Evolutionary conservation across 495 filamentous ascomycete species (phyloP).

Genomic region (Trichoderma parareesei): DNA sequence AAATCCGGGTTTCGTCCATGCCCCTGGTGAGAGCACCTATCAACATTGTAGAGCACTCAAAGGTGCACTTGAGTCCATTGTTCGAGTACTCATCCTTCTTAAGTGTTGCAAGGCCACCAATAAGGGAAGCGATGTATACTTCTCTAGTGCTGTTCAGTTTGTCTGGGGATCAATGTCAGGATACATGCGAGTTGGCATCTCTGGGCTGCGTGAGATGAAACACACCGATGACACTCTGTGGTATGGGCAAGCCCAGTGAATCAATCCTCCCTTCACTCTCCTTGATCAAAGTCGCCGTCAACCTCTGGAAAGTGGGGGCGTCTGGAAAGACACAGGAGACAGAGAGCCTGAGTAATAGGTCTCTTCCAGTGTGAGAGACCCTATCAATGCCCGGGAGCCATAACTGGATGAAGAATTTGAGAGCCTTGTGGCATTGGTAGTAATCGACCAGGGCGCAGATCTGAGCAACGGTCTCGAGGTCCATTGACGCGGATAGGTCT

Average conservation of each 20-base stretch:
- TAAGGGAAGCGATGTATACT: too few relatives aligned
- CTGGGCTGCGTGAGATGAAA: too few relatives aligned
- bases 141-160: too few relatives aligned
- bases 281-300: constrained; percentile 7
- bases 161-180: too few relatives aligned
- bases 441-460: constrained; percentile 41
- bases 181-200: too few relatives aligned
- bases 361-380: not conserved
- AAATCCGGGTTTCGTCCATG: too few relatives aligned
- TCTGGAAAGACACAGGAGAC: constrained; percentile 11
- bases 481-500: constrained; percentile 12
- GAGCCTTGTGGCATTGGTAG: constrained; percentile 34
- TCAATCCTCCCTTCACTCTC: constrained; percentile 11
- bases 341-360: constrained; percentile 22
- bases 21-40: too few relatives aligned
- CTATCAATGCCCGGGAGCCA: constrained; percentile 28
- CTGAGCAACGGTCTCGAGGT: constrained; percentile 35
- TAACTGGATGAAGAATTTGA: constrained; percentile 24
- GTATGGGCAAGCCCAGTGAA: constrained; percentile 14
- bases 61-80: too few relatives aligned
- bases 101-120: too few relatives aligned
- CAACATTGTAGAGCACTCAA: too few relatives aligned
- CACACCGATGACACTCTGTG: constrained; percentile 9
- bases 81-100: too few relatives aligned
- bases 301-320: not conserved